Evolutionary conservation across 371 early-diverging fungal genomes (phyloP), one percentile per base, ranked within the genome.

Genomic region (Apophysomyces sp.): DNA sequence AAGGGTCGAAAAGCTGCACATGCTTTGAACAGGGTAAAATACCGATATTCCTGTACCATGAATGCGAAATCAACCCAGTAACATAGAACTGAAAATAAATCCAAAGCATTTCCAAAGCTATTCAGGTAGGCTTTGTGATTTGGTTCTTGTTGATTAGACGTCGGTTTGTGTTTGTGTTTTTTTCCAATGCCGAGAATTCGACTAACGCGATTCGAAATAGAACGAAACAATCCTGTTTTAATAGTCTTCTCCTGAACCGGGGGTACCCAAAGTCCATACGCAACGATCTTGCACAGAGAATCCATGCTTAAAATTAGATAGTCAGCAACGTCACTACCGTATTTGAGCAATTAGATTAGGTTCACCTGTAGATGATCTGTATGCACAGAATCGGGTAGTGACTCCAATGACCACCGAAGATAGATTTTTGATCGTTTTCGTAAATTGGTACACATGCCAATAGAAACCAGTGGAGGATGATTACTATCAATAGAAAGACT

Each of bases 21-120:
- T 12, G 83, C 75, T 24, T 86, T 86, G 62, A 86, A 86, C 0
- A 86, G 32, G n/a, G 84, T 82, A 3, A 80, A 41, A 13, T 76
- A 61, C 13, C 71, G 75, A 39, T 84, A 73, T 7, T 65, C 65
- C 28, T 68, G 61, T 21, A 73, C 40, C 84, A 84, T 86, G 11
- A 86, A 61, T 0, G 63, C 63, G 41, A 84, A 61, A 61, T 86
- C 86, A 30, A 76, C 55, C 86, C 86, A 86, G 54, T 83, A 84
- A 2, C 76, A 73, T 0, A 80, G 13, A 4, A 83, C 70, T 0
- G 83, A 80, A 18, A 80, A 54, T 6, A 70, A 32, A 49, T 86
- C 86, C 21, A 84, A 41, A 4, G 70, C 64, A 49, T 86, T 86
- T 15, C 76, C 81, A 66, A 81, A 77, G 29, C 68, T 69, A 52